Base-by-base conservation (phyloP, 805 yeast species). In the Saccharomyces kudriavzevii region DNA sequence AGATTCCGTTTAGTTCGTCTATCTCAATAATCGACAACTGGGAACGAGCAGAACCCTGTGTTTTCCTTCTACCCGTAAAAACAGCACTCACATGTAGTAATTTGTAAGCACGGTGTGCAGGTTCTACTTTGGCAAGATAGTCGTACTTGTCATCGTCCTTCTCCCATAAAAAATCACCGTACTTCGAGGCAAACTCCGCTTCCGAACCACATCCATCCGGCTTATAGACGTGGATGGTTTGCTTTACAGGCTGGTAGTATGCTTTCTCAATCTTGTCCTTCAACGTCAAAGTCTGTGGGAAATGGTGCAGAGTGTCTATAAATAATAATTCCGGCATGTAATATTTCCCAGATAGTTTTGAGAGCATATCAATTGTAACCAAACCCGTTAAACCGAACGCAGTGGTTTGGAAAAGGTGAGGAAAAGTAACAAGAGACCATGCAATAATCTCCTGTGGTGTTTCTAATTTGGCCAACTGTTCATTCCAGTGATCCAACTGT, bases 341-440 rank as follows among this genome's bases (percentile, higher is more conserved):
- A 52, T 60, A 55, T 45, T 48, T 30, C 47, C 61, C 40, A 55
- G 65, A 54, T 57, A 84, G 61, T 64, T 83, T 81, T 30, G 86
- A 77, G 28, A 91, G 70, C 79, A 91, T 87, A 68, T 91, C 97
- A 46, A 88, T 75, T 11, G 92, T 91, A 29, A 87, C 96, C 55
- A 92, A 71, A 0, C 98, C 98, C 1, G 97, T 88, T 48, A 92
- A 76, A 0, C 98, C 98, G 71, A 92, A 90, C 1, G 98, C 98
- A 0, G 98, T 89, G 1, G 96, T 90, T 70, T 92, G 98, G 64
- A 68, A 91, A 40, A 92, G 73, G 45, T 82, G 76, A 2, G 96
- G 96, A 63, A 91, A 84, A 0, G 96, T 89, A n/a, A 80, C 68
- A 14, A 85, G 71, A 0, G 96, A 81, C 97, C 98, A 92, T 62